Percentiles rank a stretch among this genome's conserved stretches.
These are phyloP conservation scores for Pichia rugopelliculosa DNA, from an alignment of 805 yeast species.

Conservation along the genomic window DNA sequence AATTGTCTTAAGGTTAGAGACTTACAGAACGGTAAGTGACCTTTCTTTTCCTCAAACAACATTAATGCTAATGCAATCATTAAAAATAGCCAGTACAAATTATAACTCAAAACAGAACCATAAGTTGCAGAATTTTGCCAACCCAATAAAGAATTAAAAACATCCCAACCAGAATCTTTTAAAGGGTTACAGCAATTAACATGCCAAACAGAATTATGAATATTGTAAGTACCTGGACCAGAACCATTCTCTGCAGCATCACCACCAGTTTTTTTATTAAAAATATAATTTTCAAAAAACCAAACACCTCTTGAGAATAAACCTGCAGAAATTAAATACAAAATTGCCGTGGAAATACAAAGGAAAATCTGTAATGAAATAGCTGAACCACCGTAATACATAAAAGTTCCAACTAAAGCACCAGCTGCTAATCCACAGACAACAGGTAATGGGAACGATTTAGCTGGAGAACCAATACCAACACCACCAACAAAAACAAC, in stretches of 20 bases:
- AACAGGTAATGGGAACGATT: conserved; percentile 82
- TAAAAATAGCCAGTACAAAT: conserved; percentile 72
- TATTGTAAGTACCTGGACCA: conserved; percentile 89
- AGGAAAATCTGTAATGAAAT: conserved; percentile 77
- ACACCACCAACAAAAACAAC: conserved; percentile 93
- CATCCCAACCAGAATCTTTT: conserved; percentile 87
- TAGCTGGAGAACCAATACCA: conserved; percentile 43
- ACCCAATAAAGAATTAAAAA: conserved; percentile 83
- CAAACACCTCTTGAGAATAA: conserved; percentile 85
- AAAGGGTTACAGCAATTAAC: conserved; percentile 94
- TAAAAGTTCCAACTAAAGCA: conserved; percentile 50
- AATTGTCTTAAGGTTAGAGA: conserved; percentile 37
- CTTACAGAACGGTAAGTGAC: conserved; percentile 64
- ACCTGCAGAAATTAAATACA: conserved; percentile 83
- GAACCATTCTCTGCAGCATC: conserved; percentile 85
- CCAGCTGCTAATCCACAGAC: conserved; percentile 77
- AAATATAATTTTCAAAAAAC: conserved; percentile 68
- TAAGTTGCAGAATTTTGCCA: conserved; percentile 95
- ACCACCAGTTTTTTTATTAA: conserved; percentile 66
- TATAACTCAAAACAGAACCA: conserved; percentile 81
- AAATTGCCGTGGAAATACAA: conserved; percentile 73
- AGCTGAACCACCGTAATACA: conserved; percentile 74
- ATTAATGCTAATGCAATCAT: conserved; percentile 47
- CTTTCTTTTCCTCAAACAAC: conserved; percentile 72
- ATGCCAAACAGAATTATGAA: conserved; percentile 76